A percentile compares a stretch with the other conserved stretches of the same genome.
Evolutionary conservation across 2,329 filamentous ascomycete species (phyloP).

Genomic region (Paramyrothecium sp.): DNA sequence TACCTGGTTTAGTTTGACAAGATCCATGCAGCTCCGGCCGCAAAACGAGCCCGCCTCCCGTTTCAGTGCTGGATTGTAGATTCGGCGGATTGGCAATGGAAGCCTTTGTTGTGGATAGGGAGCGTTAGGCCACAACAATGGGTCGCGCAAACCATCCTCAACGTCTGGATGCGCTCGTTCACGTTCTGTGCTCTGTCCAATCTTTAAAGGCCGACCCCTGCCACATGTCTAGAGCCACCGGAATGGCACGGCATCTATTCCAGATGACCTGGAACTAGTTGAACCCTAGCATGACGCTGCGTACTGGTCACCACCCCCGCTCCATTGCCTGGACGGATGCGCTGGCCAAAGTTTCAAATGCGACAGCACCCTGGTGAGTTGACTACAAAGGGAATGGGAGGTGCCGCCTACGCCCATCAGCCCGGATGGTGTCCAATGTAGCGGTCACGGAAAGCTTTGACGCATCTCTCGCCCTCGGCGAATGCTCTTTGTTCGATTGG

Average conservation of each 20-base stretch:
- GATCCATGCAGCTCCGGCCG: background rate
- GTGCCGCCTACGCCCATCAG: too few species aligned
- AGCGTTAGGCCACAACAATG: background rate
- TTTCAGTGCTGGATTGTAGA: background rate
- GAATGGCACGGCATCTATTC: background rate
- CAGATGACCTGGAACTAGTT: background rate
- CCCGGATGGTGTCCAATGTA: too few species aligned
- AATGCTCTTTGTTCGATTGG: background rate
- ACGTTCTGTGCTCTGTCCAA: too few species aligned
- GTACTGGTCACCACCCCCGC: conserved; percentile 1
- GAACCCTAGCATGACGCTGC: conserved; percentile 2
- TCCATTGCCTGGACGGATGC: background rate
- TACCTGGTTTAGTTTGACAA: background rate
- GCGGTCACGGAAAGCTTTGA: too few species aligned
- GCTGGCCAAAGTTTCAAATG: conserved; percentile 4
- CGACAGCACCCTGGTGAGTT: background rate
- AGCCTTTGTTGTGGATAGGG: background rate
- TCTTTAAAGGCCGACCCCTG: too few species aligned
- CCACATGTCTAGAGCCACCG: background rate
- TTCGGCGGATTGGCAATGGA: background rate
- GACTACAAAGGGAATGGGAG: too few species aligned
- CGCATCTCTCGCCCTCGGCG: too few species aligned
- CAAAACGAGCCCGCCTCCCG: background rate
- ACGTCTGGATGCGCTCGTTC: too few species aligned
- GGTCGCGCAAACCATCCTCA: background rate